Conservation (phyloP, 345 rosid species). For the Rubroshorea leprosula region DNA sequence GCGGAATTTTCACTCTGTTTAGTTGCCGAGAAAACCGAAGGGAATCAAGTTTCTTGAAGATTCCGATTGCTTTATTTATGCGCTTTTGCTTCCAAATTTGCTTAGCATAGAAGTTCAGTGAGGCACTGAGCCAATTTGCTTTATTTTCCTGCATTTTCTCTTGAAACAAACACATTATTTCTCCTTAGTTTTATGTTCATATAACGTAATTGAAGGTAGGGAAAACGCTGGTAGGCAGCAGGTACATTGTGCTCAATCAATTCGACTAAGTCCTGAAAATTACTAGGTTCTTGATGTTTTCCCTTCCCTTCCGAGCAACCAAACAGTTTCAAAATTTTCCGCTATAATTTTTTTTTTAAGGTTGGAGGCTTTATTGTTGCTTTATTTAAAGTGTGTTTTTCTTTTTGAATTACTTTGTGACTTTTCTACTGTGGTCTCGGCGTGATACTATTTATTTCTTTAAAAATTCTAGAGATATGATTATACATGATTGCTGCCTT, state of each 20-base stretch:
- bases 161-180: not conserved
- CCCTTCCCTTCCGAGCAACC: not conserved
- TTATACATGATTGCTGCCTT: slow-evolving; percentile 31
- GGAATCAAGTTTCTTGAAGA: too few species aligned
- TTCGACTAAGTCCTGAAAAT: not conserved
- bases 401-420: slow-evolving; percentile 24
- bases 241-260: not conserved
- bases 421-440: slow-evolving; percentile 28
- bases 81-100: not conserved
- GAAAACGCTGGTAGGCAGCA: too few species aligned
- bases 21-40: not conserved
- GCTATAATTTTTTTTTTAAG: too few species aligned
- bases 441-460: slow-evolving; percentile 44
- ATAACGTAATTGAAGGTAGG: not conserved
- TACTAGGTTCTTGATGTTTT: not conserved
- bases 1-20: not conserved
- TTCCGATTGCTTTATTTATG: not conserved
- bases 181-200: not conserved
- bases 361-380: slow-evolving; percentile 7
- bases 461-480: slow-evolving; percentile 25
- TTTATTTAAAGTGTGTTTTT: slow-evolving; percentile 19
- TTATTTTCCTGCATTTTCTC: not conserved
- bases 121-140: not conserved
- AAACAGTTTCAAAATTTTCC: not conserved
- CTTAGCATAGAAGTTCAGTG: not conserved